Percentiles rank a stretch among this genome's conserved stretches.
These are phyloP conservation scores for Pleurotus ostreatus DNA, from an alignment of 768 basidiomycete species.

Conservation along the genomic window DNA sequence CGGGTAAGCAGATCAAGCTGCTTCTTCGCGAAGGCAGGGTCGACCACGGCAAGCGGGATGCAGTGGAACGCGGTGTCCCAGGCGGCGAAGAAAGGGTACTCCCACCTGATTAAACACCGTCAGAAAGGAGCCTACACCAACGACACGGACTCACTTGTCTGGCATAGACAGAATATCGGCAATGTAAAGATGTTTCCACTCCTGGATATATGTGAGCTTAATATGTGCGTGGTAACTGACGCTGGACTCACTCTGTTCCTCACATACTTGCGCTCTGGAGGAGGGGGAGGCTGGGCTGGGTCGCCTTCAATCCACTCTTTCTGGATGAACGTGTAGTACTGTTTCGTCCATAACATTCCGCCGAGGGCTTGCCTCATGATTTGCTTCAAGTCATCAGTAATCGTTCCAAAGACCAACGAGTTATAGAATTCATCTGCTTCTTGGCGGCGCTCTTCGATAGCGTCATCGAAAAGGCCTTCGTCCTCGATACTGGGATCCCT, in stretches of 20 bases:
- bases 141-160: constrained; percentile 69
- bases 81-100: constrained; percentile 98
- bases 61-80: constrained; percentile 99
- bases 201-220: constrained; percentile 35
- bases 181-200: constrained; percentile 95
- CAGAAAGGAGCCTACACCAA: constrained; percentile 4
- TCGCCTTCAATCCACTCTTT: constrained; percentile 97
- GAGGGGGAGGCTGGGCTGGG: constrained; percentile 91
- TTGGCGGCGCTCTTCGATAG: constrained; percentile 82
- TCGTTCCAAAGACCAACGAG: constrained; percentile 72
- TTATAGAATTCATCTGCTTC: constrained; percentile 98
- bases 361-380: constrained; percentile 95
- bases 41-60: constrained; percentile 94
- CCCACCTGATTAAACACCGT: constrained; percentile 58
- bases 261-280: constrained; percentile 79
- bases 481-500: constrained; percentile 81
- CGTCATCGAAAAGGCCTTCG: constrained; percentile 85
- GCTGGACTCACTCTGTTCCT: constrained; percentile 65
- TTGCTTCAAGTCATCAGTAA: constrained; percentile 90
- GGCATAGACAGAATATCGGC: constrained; percentile 98
- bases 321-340: constrained; percentile 94
- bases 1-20: constrained; percentile 94
- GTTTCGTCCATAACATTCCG: constrained; percentile 99
- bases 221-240: neutral
- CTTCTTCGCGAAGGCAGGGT: constrained; percentile 94